Evolutionary conservation across 495 filamentous ascomycete species (phyloP), one percentile per base, ranked within the genome.

Genomic region (Letharia columbiana): DNA sequence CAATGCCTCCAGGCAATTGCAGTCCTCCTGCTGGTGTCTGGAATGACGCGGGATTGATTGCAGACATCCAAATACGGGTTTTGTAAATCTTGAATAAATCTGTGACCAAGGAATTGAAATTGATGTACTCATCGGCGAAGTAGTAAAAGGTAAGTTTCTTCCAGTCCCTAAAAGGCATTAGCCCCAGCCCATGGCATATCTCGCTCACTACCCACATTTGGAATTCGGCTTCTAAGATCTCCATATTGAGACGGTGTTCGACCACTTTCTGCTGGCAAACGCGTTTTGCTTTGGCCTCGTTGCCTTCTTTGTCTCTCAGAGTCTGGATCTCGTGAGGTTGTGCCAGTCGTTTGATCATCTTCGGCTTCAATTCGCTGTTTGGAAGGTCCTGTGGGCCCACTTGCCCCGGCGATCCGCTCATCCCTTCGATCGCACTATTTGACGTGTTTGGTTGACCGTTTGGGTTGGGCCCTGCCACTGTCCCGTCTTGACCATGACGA

Each of bases 71-170:
- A 73, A 98, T 98, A 63, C 94, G 85, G 28, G 92, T 96, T 79
- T 98, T 98, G 80, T 96, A 98, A 66, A 96, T 92, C 73, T 97
- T 97, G 82, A 98, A 98, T 33, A 98, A 82, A 75, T 98, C 95
- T 0, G 91, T 96, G 66, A 98, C 93, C 23, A 98, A 83, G 0
- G 90, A 89, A 75, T 98, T 98, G 81, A 98, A 98, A 77, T 98
- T 96, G 81, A 98, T 96, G 74, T 98, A 98, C 0, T 90, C 86
- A 72, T 97, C 92, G 63, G 94, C 94, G 70, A 96, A 98, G 75
- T 98, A 98, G 81, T 96, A 98, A 76, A 96, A 97, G 0, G 95
- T 98, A 62, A 98, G 79, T 72, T 98, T 98, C 76, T 97, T 96
- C 89, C 91, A 96, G 77, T 98, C 94, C 88, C 94, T 98, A 70